Conservation (phyloP, 192 early-diverging fungal genomes). For the Mortierella claussenii region DNA sequence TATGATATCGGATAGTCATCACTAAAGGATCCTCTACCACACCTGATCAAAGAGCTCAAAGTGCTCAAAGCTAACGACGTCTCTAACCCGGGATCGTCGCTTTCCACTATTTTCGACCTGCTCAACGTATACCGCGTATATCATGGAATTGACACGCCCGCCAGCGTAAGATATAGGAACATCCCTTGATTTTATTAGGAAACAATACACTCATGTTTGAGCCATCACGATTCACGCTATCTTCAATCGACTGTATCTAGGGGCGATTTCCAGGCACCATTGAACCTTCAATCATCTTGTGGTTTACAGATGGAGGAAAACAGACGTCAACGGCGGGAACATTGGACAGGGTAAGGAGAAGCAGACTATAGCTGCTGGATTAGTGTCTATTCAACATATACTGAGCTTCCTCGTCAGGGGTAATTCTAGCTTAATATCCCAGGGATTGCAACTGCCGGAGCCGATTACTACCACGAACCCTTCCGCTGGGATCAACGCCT, state of each 20-base stretch:
- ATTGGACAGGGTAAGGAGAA: slow-evolving; percentile 52
- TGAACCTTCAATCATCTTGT: slow-evolving; percentile 76
- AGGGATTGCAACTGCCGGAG: slow-evolving; percentile 69
- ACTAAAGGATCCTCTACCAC: slow-evolving; percentile 59
- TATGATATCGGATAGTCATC: slow-evolving; percentile 36
- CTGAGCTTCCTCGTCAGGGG: too few relatives aligned
- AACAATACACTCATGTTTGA: too few relatives aligned
- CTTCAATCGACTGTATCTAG: slow-evolving; percentile 30
- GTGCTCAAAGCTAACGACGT: slow-evolving; percentile 70
- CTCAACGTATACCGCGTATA: slow-evolving; percentile 71
- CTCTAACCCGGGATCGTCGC: slow-evolving; percentile 72
- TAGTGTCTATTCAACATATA: too few relatives aligned
- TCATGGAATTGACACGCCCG: slow-evolving; percentile 74
- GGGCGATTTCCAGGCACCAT: slow-evolving; percentile 74
- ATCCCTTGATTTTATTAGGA: too few relatives aligned
- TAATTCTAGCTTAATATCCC: slow-evolving; percentile 76
- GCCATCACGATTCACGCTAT: too few relatives aligned
- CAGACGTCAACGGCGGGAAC: slow-evolving; percentile 59
- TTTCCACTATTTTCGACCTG: slow-evolving; percentile 75
- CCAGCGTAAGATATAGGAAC: slow-evolving; percentile 60
- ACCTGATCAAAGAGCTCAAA: slow-evolving; percentile 72
- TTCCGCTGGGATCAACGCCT: slow-evolving; percentile 88
- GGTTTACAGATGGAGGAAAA: slow-evolving; percentile 82
- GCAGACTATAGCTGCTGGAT: too few relatives aligned
- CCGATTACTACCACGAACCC: slow-evolving; percentile 76